These are phyloP conservation scores for Botryotinia convoluta DNA, from an alignment of 2,329 filamentous ascomycete species.

Conservation along the genomic window DNA sequence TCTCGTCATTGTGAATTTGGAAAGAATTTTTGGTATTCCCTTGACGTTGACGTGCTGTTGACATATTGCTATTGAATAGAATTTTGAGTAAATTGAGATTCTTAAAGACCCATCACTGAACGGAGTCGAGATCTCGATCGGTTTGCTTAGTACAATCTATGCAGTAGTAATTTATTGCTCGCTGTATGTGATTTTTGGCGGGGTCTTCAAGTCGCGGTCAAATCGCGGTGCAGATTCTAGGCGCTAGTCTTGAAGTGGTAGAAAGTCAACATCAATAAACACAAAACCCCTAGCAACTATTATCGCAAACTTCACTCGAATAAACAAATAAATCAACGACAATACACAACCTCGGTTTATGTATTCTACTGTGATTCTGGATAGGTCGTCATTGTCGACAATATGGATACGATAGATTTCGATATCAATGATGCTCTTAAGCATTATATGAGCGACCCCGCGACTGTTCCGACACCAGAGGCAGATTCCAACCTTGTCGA, in stretches of 20 bases:
- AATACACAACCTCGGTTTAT: conserved; percentile 14
- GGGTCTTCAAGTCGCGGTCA: conserved; percentile 17
- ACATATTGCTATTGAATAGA: conserved; percentile 28
- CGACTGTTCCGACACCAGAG: conserved; percentile 78
- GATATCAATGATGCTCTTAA: conserved; percentile 97
- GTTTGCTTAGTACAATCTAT: background rate
- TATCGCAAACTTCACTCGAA: conserved; percentile 8
- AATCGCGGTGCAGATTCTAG: conserved; percentile 6
- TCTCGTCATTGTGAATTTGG: conserved; percentile 41
- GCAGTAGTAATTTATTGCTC: background rate
- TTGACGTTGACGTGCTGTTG: conserved; percentile 34
- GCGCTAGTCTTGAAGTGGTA: conserved; percentile 5
- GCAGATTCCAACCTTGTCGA: conserved; percentile 80
- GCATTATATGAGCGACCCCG: conserved; percentile 91
- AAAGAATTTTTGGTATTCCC: conserved; percentile 37
- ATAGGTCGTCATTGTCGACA: conserved; percentile 14
- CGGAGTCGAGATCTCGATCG: conserved; percentile 3
- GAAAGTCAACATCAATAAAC: conserved; percentile 23
- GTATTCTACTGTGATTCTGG: conserved; percentile 6
- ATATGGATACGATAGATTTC: conserved; percentile 77
- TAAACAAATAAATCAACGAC: conserved; percentile 10
- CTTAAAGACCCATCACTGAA: conserved; percentile 3
- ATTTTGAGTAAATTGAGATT: conserved; percentile 16
- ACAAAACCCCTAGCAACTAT: conserved; percentile 17
- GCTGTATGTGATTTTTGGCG: conserved; percentile 12